Base-by-base conservation (phyloP, 768 basidiomycete genomes). In the Calvatia gigantea region DNA sequence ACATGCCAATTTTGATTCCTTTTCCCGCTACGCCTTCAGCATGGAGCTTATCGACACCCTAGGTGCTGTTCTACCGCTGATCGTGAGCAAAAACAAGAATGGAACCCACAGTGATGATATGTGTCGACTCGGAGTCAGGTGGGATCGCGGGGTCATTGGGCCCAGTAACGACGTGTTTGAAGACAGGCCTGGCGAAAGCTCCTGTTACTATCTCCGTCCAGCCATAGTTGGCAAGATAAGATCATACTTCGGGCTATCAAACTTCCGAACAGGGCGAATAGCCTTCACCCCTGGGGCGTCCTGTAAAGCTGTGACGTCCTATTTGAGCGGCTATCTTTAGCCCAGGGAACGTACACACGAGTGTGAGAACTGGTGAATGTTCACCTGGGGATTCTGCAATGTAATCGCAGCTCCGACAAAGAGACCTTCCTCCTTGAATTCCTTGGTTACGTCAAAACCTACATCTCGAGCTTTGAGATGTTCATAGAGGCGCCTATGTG, bases 1-100 rank as follows among this genome's bases (percentile, higher is more conserved):
- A 82, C 81, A 88, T 81, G 58, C 78, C 87, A 52, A 91, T 76
- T 61, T 85, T 86, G 65, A 87, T 72, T 2, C 86, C 86, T 37
- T 76, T 76, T 11, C 89, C 87, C 25, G 74, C 73, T 61, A 83
- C 75, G 0, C 85, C 86, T 58, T 76, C 62, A 4, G 83, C 82
- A 63, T 89, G 86, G 17, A 86, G 73, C 57, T 78, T 80, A 61
- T 87, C 81, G 1, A 87, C 86, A 17, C 84, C 81, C 81, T 83
- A 38, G 27, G 32, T n/a, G n/a, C 4, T n/a, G 11, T 23, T n/a
- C 17, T 28, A 38, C n/a, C n/a, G n/a, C n/a, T n/a, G 37, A 42
- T 27, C 14, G 15, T 51, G 28, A 51, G 29, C 25, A 41, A 29
- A 50, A n/a, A n/a, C 37, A 4, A 43, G 31, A 44, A 33, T 57